Base-by-base conservation (phyloP, 441 rosid species). In the Corymbia citriodora region DNA sequence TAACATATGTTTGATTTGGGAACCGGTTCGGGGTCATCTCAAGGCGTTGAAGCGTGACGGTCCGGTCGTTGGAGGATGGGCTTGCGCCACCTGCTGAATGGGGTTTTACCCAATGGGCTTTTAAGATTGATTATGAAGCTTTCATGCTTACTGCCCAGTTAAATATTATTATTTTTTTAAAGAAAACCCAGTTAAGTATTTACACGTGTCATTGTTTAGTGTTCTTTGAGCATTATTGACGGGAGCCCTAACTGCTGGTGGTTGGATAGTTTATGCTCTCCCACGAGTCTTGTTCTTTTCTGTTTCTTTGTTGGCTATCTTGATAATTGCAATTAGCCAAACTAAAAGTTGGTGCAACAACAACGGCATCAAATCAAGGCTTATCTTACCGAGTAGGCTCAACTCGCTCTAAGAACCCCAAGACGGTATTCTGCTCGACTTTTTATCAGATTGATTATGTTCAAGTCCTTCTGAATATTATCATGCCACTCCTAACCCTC, bases 361-460 rank as follows among this genome's bases (percentile, higher is more conserved):
- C 85, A 79, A 40, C 10, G 0, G 18, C 85, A 23, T 3, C 29
- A 7, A 79, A 40, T 23, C 6, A 12, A 7, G 5, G 85, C 85
- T 79, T 45, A 74, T 79, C 85, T 79, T 48, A 0, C 6, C 11
- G 13, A 12, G n/a, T 45, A 12, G 52, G 17, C 85, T 11, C 10
- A 3, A 8, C 8, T 23, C 2, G 18, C 0, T 40, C 8, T 12
- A 21, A 40, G n/a, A 40, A 25, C 13, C n/a, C 8, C n/a, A 11
- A 7, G 6, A 23, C 9, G 1, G 27, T 12, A 13, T 21, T n/a
- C 23, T 0, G 18, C 85, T 23, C n/a, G 2, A 1, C 45, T 45
- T 19, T 33, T 9, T 9, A 21, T 79, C 18, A 10, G 15, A 40
- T 1, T 17, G 11, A 10, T 15, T 12, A 0, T 21, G 12, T 31